Evolutionary conservation across 73 alveolate genomes (phyloP).

Genomic region (Stentor coeruleus): DNA sequence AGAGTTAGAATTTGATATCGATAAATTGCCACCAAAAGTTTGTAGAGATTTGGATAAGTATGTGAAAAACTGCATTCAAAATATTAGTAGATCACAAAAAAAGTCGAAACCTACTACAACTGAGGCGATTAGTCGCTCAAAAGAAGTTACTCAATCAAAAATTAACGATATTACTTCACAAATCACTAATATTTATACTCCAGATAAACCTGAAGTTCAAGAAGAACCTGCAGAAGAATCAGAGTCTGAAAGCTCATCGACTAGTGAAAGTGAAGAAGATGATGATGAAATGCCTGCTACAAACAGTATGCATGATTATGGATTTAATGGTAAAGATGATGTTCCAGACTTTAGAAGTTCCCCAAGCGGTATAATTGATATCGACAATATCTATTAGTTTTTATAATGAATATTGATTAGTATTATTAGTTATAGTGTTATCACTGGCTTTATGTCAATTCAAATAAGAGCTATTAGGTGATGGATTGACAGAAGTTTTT

Average conservation of each 20-base stretch:
- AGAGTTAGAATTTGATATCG: constrained; percentile 76
- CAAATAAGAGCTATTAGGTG: too few relatives aligned
- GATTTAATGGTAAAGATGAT: too few relatives aligned
- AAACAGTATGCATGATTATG: too few relatives aligned
- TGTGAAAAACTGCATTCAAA: constrained; percentile 52
- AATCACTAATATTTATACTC: too few relatives aligned
- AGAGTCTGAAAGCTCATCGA: not conserved
- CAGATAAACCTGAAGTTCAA: not conserved
- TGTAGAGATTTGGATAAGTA: constrained; percentile 69
- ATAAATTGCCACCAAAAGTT: constrained; percentile 60
- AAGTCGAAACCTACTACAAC: not conserved
- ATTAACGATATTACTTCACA: too few relatives aligned
- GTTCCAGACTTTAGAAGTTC: too few relatives aligned
- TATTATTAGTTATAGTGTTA: too few relatives aligned
- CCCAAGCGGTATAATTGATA: too few relatives aligned
- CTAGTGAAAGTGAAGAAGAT: constrained; percentile 23
- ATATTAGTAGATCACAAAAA: not conserved
- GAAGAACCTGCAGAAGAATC: constrained; percentile 10
- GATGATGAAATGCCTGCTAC: constrained; percentile 4
- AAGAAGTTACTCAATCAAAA: not conserved
- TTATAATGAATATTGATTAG: too few relatives aligned
- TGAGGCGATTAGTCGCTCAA: not conserved
- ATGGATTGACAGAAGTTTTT: too few relatives aligned
- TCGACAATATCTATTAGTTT: too few relatives aligned
- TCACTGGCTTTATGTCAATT: too few relatives aligned